Base-by-base conservation (phyloP, 768 basidiomycete genomes). In the Termitomyces titanicus region DNA sequence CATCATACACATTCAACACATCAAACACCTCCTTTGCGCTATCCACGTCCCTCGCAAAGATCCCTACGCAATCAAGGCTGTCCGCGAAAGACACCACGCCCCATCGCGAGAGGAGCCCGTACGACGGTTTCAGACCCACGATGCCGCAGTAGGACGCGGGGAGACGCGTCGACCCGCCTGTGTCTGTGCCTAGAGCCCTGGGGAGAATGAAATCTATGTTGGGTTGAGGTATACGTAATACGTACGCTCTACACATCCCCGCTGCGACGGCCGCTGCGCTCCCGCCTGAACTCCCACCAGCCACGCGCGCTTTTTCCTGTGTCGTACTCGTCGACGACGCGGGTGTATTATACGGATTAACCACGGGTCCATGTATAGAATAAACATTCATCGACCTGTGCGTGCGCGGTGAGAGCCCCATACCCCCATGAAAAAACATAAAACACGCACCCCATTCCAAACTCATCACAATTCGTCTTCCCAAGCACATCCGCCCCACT, bases 391-490 rank as follows among this genome's bases (percentile, higher is more conserved):
- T 72, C 2, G 94, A 98, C 17, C 89, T 92, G 57, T n/a, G 12
- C n/a, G n/a, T n/a, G n/a, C n/a, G n/a, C n/a, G n/a, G n/a, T n/a
- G n/a, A n/a, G n/a, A n/a, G n/a, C n/a, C n/a, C n/a, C n/a, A n/a
- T n/a, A n/a, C n/a, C n/a, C n/a, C n/a, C n/a, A n/a, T 13, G 20
- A 17, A 17, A 25, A 39, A 20, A 52, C 31, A 3, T 9, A 31
- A 38, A 7, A 27, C 27, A 70, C 84, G 18, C 55, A 94, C 88
- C 96, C 96, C 96, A 98, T 98, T 1, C 96, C 96, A 70, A 98
- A 98, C 70, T 98, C 95, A 66, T 99, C 96, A 68, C 93, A 92
- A 66, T 96, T 95, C 0, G 94, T 87, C 72, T 97, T 97, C 1
- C 94, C 96, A 2, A 89, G 64, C 11, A 98, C 79, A 17, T 82